Evolutionary conservation across 768 basidiomycete species (phyloP), one percentile per base, ranked within the genome.

Genomic region (Suillus subluteus): DNA sequence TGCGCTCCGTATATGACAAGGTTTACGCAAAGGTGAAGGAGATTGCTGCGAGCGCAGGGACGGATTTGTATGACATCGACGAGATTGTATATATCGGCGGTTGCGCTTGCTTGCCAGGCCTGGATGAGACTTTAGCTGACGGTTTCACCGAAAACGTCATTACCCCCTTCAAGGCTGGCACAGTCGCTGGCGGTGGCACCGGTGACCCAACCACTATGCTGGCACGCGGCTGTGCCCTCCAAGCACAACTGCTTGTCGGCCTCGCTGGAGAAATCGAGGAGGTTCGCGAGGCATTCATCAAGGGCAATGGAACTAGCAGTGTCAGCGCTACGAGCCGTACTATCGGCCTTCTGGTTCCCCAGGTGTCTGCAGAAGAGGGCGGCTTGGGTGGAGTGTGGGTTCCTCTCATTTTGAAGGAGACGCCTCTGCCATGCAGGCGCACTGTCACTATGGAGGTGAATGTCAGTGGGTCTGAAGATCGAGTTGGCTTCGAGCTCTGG

Each of bases 51-150:
- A 72, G 75, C 4, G 85, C 84, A 0, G 80, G 79, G 32, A 70
- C 91, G 11, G 91, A 94, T 73, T 75, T 87, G 6, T 83, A 88
- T 72, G 83, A 90, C 62, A 82, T 94, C 44, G 91, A 92, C 71
- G 92, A 94, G 78, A 84, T 94, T 58, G 88, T 93, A 16, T 92
- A 94, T 71, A 85, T 91, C 37, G 92, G 93, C 1, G 92, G 92
- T 15, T 88, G 90, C 1, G 83, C 90, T 2, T 87, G 84, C 71
- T 80, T 95, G 4, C 91, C 92, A 0, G 93, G 93, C 0, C 82
- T 95, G 48, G 88, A 92, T 73, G 88, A 88, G 73, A 79, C 86
- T 26, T 73, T 86, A 38, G 72, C 75, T 7, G 69, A 83, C 55
- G 87, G 87, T 4, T 88, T 93, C 78, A 68, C 78, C 21, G 90